Percentiles rank a stretch among this genome's conserved stretches.
phyloP scores from a whole-genome alignment of 192 early-diverging fungal species.

The Ambispora gerdemannii region DNA sequence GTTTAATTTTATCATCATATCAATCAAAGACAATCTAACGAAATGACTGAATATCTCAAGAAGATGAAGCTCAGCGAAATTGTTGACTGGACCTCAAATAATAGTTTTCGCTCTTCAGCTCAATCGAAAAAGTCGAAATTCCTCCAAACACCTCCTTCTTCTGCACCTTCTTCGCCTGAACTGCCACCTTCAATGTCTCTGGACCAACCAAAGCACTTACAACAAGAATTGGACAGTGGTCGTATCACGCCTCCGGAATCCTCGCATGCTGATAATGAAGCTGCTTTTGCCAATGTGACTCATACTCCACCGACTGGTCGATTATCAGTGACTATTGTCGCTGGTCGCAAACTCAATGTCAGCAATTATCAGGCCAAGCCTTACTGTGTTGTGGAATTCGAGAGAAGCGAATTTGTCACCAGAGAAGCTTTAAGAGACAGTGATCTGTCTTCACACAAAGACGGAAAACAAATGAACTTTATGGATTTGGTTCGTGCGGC shows the following conservation, averaged over 20 bases:
- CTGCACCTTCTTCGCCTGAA: neutral
- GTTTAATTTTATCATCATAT: no score
- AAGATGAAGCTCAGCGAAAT: constrained; percentile 5
- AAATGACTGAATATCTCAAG: constrained; percentile 7
- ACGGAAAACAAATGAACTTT: constrained; percentile 21
- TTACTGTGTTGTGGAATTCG: constrained; percentile 27
- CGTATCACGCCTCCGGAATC: neutral
- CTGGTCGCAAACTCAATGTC: constrained; percentile 25
- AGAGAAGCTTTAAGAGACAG: constrained; percentile 22
- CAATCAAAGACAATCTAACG: neutral
- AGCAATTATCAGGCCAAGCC: constrained; percentile 19
- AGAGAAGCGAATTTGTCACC: constrained; percentile 24
- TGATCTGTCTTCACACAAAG: neutral
- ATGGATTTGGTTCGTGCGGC: constrained; percentile 28
- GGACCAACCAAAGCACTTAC: neutral
- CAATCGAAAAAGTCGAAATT: neutral
- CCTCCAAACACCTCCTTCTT: neutral
- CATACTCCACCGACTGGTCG: constrained; percentile 15
- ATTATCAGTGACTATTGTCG: constrained; percentile 23
- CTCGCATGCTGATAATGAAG: neutral
- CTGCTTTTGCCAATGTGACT: constrained; percentile 18
- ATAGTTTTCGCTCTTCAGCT: neutral
- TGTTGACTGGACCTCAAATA: constrained; percentile 11
- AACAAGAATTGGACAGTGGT: neutral
- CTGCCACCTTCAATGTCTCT: neutral